A percentile compares a stretch with the other conserved stretches of the same genome.
phyloP scores from a whole-genome alignment of 139 green algal genomes.

The Coelastrella sp. region DNA sequence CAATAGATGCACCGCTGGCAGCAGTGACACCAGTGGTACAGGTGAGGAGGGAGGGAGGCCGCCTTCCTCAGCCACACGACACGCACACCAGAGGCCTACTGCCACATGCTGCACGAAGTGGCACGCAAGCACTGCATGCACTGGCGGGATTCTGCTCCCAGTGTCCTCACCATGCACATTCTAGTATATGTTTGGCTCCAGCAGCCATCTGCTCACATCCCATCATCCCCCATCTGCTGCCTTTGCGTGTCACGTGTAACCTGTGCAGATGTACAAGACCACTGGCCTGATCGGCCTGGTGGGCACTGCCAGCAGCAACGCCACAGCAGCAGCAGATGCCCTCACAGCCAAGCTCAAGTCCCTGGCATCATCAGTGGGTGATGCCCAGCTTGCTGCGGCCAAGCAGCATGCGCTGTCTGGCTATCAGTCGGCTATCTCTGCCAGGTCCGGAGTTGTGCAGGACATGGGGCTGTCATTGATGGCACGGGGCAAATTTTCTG shows the following conservation, averaged over 20 bases:
- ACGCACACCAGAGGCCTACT: not conserved
- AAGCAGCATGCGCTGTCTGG: constrained; percentile 40
- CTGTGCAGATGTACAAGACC: constrained; percentile 41
- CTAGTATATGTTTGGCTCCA: no score
- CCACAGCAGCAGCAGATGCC: constrained; percentile 22
- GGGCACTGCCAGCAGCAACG: constrained; percentile 11
- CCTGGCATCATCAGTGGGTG: constrained; percentile 15
- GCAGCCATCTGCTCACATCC: not conserved
- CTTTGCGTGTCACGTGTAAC: not conserved
- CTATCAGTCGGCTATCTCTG: constrained; percentile 39
- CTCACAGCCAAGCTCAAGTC: constrained; percentile 41
- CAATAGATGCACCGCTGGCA: constrained; percentile 42
- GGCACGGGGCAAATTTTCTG: constrained; percentile 31
- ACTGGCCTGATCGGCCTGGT: constrained; percentile 50
- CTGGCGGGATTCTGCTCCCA: no score
- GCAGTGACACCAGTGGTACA: constrained; percentile 52
- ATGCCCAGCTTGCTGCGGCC: constrained; percentile 42
- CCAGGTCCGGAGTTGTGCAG: constrained; percentile 36
- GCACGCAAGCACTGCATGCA: no score
- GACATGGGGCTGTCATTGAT: constrained; percentile 49
- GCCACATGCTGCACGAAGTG: no score
- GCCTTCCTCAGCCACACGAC: no score
- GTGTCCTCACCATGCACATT: no score
- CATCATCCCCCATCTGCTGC: not conserved
- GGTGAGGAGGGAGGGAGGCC: not conserved